Conservation (phyloP, 2,329 filamentous ascomycete genomes). For the Hypoxylon rubiginosum region DNA sequence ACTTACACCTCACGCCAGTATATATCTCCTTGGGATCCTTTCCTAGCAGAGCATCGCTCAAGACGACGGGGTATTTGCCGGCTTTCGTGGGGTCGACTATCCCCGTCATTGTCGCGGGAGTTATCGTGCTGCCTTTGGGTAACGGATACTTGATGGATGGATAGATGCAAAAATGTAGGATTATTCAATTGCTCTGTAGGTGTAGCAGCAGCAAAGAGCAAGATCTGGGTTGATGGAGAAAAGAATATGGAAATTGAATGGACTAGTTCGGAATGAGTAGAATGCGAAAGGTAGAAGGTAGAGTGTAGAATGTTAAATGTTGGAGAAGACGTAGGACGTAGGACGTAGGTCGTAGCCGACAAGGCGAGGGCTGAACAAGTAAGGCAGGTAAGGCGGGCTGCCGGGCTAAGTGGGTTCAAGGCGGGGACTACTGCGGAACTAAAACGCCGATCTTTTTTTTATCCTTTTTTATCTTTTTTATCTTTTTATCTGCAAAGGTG, state of each 20-base stretch:
- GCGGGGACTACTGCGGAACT: constrained; percentile 1
- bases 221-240: not conserved
- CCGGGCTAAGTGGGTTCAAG: not conserved
- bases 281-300: too few species aligned
- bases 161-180: not conserved
- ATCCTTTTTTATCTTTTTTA: not conserved
- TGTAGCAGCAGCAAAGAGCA: not conserved
- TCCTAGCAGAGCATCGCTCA: constrained; percentile 72
- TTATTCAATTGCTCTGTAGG: not conserved
- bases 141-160: not conserved
- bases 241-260: too few species aligned
- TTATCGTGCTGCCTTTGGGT: not conserved
- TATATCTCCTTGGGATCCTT: constrained; percentile 70
- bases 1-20: constrained; percentile 71
- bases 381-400: not conserved
- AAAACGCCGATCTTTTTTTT: not conserved
- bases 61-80: constrained; percentile 73
- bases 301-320: not conserved
- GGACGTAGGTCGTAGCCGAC: not conserved
- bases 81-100: constrained; percentile 70
- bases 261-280: not conserved
- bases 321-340: not conserved
- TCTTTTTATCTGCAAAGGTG: too few species aligned
- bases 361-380: constrained; percentile 2
- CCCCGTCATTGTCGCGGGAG: constrained; percentile 46